Conservation (phyloP, 805 yeast species). For the Kurtzmaniella fragi region DNA sequence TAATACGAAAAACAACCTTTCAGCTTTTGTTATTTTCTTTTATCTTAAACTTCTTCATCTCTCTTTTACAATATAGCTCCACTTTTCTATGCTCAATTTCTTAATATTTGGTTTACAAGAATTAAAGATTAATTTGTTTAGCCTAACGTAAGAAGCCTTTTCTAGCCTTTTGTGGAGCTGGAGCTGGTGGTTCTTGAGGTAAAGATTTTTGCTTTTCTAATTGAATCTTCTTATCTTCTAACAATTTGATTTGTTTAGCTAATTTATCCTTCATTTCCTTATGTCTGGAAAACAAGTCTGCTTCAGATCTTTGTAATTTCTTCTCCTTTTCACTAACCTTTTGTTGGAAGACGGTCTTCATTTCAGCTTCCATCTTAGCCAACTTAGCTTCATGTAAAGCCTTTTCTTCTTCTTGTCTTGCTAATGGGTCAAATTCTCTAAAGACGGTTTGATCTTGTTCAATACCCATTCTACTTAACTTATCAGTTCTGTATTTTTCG, state of each 20-base stretch:
- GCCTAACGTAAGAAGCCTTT: slow-evolving; percentile 73
- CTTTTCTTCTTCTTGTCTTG: slow-evolving; percentile 91
- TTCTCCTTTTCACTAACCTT: slow-evolving; percentile 96
- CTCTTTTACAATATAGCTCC: too few species aligned
- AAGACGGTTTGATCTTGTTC: slow-evolving; percentile 92
- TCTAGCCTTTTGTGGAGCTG: slow-evolving; percentile 54
- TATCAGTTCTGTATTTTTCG: slow-evolving; percentile 85
- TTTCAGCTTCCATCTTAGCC: slow-evolving; percentile 90
- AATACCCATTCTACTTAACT: slow-evolving; percentile 76
- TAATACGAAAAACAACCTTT: too few species aligned
- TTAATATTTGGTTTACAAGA: too few species aligned
- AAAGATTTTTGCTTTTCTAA: slow-evolving; percentile 58
- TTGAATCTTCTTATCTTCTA: slow-evolving; percentile 86
- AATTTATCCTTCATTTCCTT: slow-evolving; percentile 96
- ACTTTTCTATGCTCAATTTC: too few species aligned
- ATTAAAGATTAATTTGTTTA: too few species aligned
- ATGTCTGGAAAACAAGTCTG: slow-evolving; percentile 91
- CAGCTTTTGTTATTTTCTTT: too few species aligned
- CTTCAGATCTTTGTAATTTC: slow-evolving; percentile 93
- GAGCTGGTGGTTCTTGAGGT: slow-evolving; percentile 46
- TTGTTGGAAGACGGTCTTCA: slow-evolving; percentile 94
- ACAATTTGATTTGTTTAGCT: slow-evolving; percentile 77
- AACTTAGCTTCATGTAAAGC: slow-evolving; percentile 89
- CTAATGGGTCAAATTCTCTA: slow-evolving; percentile 88
- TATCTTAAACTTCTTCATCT: too few species aligned